Evolutionary conservation across 495 filamentous ascomycete genomes (phyloP).

Genomic region (Tuber aestivum): DNA sequence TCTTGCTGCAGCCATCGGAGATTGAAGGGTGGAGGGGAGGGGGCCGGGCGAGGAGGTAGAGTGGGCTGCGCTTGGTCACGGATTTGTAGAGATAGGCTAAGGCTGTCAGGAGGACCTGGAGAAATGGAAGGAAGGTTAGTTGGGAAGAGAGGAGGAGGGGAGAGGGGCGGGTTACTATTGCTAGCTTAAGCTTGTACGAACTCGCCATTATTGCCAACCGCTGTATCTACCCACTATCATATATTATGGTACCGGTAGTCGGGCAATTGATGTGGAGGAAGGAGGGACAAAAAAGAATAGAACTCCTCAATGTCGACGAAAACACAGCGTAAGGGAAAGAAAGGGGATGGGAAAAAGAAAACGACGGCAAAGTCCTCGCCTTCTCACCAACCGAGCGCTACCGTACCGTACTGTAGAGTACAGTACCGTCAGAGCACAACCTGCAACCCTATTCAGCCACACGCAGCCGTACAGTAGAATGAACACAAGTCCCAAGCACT

Average conservation of each 20-base stretch:
- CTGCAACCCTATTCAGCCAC: not conserved
- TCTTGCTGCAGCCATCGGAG: conserved; percentile 20
- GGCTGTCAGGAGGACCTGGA: conserved; percentile 47
- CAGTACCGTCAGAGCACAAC: too few species aligned
- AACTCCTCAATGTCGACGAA: not conserved
- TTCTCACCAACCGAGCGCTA: too few species aligned
- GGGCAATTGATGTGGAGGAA: not conserved
- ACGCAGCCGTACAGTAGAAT: not conserved
- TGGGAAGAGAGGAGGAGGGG: not conserved
- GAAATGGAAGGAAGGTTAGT: not conserved
- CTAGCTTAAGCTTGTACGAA: not conserved
- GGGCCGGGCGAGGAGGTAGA: conserved; percentile 27
- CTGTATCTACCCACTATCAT: not conserved
- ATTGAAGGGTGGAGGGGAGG: conserved; percentile 16
- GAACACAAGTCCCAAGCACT: too few species aligned
- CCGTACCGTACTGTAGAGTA: too few species aligned
- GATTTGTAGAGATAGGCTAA: conserved; percentile 33
- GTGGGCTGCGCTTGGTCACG: conserved; percentile 34
- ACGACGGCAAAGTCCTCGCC: not conserved
- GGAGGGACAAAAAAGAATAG: too few species aligned
- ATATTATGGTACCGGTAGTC: not conserved
- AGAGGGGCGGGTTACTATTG: not conserved
- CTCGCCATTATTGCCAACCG: not conserved
- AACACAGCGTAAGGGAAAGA: not conserved
- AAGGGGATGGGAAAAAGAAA: not conserved